Percentiles rank a stretch among this genome's conserved stretches.
phyloP scores from a whole-genome alignment of 768 basidiomycete genomes.

The Aureoboletus auriporus region DNA sequence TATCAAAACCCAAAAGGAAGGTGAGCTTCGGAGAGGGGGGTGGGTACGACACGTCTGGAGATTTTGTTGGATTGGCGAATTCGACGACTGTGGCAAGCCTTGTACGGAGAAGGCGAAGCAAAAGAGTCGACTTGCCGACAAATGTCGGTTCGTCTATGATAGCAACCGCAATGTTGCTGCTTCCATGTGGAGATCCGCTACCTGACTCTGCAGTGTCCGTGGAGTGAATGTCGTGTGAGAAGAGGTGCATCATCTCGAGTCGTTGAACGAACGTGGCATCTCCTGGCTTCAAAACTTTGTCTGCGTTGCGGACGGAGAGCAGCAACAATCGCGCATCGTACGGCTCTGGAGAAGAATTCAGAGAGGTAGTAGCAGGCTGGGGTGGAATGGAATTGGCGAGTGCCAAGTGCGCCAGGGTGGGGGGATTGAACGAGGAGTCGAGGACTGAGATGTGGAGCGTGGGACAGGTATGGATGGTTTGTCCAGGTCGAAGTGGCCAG shows the following conservation, averaged over 20 bases:
- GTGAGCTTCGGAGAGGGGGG: conserved; percentile 42
- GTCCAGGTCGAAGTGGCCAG: conserved; percentile 56
- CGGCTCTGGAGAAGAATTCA: neutral
- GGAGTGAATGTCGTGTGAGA: conserved; percentile 45
- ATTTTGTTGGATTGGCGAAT: conserved; percentile 6
- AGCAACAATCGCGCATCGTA: conserved; percentile 78
- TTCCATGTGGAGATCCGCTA: conserved; percentile 2
- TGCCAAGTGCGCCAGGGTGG: conserved; percentile 79
- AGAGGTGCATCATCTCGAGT: conserved; percentile 80
- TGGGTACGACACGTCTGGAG: neutral
- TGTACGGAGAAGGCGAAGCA: conserved; percentile 48
- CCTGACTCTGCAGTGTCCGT: neutral
- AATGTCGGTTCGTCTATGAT: conserved; percentile 88
- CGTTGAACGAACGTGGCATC: conserved; percentile 79
- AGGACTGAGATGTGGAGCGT: conserved; percentile 64
- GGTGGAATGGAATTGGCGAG: conserved; percentile 49
- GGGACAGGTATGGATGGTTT: conserved; percentile 1
- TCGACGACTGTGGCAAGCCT: conserved; percentile 12
- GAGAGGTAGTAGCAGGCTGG: neutral
- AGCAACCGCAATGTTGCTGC: conserved; percentile 64
- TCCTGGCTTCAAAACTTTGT: conserved; percentile 66
- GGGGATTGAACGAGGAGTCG: conserved; percentile 93
- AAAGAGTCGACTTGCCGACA: conserved; percentile 66
- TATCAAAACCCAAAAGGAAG: conserved; percentile 82
- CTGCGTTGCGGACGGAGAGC: conserved; percentile 82